Percentiles rank a stretch among this genome's conserved stretches.
phyloP scores from a whole-genome alignment of 2,329 filamentous ascomycete species.

The Endocalyx cinctus region DNA sequence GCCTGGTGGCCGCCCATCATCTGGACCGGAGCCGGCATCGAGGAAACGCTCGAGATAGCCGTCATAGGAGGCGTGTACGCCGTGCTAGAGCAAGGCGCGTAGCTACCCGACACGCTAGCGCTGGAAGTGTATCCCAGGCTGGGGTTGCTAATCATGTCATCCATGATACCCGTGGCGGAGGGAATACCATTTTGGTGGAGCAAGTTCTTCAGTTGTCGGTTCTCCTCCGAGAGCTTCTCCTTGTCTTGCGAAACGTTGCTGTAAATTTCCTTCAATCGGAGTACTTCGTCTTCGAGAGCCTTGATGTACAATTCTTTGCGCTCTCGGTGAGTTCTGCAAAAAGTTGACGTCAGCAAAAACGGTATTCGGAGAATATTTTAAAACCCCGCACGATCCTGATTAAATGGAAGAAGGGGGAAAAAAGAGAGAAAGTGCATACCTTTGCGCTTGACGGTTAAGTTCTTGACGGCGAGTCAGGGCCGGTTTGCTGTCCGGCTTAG shows the following conservation, averaged over 20 bases:
- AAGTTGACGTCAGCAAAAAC: too few relatives aligned
- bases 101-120: constrained; percentile 60
- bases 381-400: too few relatives aligned
- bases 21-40: constrained; percentile 31
- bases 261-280: constrained; percentile 83
- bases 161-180: constrained; percentile 26
- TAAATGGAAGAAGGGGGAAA: too few relatives aligned
- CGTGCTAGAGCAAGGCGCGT: constrained; percentile 42
- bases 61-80: constrained; percentile 45
- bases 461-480: constrained; percentile 89
- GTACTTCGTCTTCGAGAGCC: constrained; percentile 83
- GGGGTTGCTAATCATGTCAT: constrained; percentile 42
- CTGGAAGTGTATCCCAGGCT: constrained; percentile 46
- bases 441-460: constrained; percentile 90
- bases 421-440: constrained; percentile 49
- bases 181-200: constrained; percentile 50
- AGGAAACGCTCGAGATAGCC: constrained; percentile 37
- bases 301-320: constrained; percentile 96
- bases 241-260: constrained; percentile 71
- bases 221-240: constrained; percentile 72
- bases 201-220: constrained; percentile 62
- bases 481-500: constrained; percentile 94
- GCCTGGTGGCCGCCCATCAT: constrained; percentile 29
- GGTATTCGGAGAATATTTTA: too few relatives aligned
- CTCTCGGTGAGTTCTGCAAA: constrained; percentile 90